Evolutionary conservation across 805 yeast genomes (phyloP).

Genomic region (Schwanniomyces sp.): DNA sequence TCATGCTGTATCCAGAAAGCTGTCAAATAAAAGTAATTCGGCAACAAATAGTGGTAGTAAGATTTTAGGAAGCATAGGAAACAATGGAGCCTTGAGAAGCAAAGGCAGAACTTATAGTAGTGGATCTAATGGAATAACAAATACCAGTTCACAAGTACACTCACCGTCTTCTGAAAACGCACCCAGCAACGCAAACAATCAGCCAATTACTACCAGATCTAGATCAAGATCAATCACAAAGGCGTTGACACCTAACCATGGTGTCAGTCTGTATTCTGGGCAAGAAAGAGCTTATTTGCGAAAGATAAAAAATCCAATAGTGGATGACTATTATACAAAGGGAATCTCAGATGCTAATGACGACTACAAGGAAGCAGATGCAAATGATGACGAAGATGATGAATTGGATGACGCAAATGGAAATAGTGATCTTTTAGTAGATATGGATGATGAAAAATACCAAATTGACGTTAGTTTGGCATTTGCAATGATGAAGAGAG

Average conservation of each 20-base stretch:
- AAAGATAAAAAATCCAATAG: conserved; percentile 57
- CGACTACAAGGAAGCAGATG: conserved; percentile 14
- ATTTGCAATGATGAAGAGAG: conserved; percentile 31
- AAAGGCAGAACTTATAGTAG: neutral
- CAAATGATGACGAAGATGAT: conserved; percentile 23
- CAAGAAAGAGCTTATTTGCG: conserved; percentile 70
- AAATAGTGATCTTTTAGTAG: conserved; percentile 34
- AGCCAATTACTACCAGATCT: conserved; percentile 4
- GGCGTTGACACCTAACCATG: conserved; percentile 14
- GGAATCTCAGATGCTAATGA: conserved; percentile 51
- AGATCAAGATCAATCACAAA: conserved; percentile 19
- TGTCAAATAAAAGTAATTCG: neutral
- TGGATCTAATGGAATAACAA: neutral
- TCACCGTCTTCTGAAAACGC: neutral
- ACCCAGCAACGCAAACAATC: neutral
- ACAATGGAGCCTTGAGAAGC: neutral
- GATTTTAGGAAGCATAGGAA: neutral
- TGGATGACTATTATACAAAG: conserved; percentile 72
- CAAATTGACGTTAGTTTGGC: conserved; percentile 49
- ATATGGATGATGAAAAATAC: conserved; percentile 43
- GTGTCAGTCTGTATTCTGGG: conserved; percentile 39
- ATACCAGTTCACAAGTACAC: neutral
- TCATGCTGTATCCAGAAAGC: neutral
- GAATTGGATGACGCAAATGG: conserved; percentile 17
- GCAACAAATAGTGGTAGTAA: neutral